Evolutionary conservation across 108 stramenopile species (phyloP).

Genomic region (Skeletonema costatum): DNA sequence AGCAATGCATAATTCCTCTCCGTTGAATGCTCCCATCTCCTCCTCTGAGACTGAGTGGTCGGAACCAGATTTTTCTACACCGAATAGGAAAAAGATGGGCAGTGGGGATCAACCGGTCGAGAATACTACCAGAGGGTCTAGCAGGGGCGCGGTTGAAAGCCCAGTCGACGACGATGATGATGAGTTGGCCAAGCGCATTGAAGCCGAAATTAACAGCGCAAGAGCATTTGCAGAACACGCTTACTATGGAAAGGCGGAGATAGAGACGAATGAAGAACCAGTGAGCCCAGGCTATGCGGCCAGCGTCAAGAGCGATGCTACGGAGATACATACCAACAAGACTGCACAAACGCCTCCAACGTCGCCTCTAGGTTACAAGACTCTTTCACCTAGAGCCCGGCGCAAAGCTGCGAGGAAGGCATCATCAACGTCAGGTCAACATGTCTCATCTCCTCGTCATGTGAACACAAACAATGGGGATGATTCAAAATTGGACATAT

Average conservation of each 20-base stretch:
- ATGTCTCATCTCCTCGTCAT: neutral
- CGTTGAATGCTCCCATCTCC: neutral
- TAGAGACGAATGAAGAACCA: neutral
- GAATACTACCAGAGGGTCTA: neutral
- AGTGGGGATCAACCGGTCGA: neutral
- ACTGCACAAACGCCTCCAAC: neutral
- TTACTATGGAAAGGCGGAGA: constrained; percentile 2
- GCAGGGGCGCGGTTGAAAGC: neutral
- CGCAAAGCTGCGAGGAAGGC: neutral
- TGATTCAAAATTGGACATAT: neutral
- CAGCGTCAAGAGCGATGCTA: neutral
- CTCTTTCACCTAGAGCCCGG: neutral
- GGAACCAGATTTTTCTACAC: neutral
- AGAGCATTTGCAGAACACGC: constrained; percentile 35
- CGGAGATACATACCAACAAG: neutral
- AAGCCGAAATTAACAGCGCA: constrained; percentile 41
- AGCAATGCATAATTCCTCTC: constrained; percentile 40
- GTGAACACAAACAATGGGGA: no score
- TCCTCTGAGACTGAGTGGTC: neutral
- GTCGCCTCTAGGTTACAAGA: neutral
- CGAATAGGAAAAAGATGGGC: neutral
- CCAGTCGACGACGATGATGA: neutral
- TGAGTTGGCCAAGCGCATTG: constrained; percentile 35
- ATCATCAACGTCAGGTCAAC: neutral
- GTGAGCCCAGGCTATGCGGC: neutral